phyloP scores from a whole-genome alignment of 2,329 filamentous ascomycete species.

The Saccharata proteae region DNA sequence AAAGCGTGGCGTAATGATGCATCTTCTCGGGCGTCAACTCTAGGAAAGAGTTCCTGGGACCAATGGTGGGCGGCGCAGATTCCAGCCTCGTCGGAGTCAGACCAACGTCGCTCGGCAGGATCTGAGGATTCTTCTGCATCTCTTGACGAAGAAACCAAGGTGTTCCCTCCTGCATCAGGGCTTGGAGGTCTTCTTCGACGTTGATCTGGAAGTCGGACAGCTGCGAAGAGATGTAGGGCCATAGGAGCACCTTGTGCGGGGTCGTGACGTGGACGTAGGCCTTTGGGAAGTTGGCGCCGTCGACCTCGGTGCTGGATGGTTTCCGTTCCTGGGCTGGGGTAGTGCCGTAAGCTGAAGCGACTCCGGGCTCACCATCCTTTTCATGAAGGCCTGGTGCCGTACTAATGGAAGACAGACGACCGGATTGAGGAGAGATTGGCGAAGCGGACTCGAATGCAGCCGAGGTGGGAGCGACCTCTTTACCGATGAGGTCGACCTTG shows the following conservation, averaged over 20 bases:
- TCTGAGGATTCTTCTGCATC: conserved; percentile 3
- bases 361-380: not conserved
- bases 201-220: conserved; percentile 4
- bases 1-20: conserved; percentile 7
- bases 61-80: conserved; percentile 1
- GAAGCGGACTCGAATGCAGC: conserved; percentile 2
- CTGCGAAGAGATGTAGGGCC: conserved; percentile 10
- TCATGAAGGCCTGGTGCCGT: not conserved
- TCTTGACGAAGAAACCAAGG: conserved; percentile 9
- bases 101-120: conserved; percentile 6
- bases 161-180: conserved; percentile 7
- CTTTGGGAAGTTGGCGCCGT: not conserved
- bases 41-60: conserved; percentile 4
- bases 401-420: conserved; percentile 7
- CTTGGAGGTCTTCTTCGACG: conserved; percentile 6
- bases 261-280: conserved; percentile 9
- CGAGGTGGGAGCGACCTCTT: conserved; percentile 2
- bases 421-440: conserved; percentile 3
- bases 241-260: conserved; percentile 12
- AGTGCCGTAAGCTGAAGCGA: too few relatives aligned
- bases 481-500: conserved; percentile 10
- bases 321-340: not conserved
- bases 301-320: not conserved
- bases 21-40: conserved; percentile 8
- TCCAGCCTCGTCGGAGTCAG: too few relatives aligned